Evolutionary conservation across 106 monocot genomes (phyloP).

Genomic region (Dendrobium nobile): DNA sequence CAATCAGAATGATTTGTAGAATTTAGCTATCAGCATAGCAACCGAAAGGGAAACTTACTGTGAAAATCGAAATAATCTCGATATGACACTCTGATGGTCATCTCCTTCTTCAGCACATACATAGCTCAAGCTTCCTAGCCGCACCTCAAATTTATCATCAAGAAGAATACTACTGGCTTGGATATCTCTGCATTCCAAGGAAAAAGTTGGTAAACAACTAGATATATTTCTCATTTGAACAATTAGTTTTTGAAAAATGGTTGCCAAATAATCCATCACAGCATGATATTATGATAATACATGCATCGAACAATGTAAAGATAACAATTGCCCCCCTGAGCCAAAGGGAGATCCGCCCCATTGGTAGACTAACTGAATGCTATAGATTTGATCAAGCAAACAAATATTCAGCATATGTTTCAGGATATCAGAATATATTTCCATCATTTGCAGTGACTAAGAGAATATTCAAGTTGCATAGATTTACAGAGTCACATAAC

Average conservation of each 20-base stretch:
- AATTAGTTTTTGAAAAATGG: neutral
- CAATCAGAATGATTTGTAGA: neutral
- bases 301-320: no score
- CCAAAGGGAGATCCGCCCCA: no score
- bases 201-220: neutral
- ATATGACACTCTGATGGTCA: constrained; percentile 31
- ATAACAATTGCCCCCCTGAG: no score
- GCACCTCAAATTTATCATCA: constrained; percentile 73
- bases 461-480: no score
- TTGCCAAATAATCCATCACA: neutral
- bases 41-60: constrained; percentile 30
- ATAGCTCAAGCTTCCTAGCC: constrained; percentile 59
- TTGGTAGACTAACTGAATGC: no score
- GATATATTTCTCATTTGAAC: neutral
- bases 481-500: no score
- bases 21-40: neutral
- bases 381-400: no score
- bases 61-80: constrained; percentile 34
- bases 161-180: constrained; percentile 71
- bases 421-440: no score
- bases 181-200: constrained; percentile 37
- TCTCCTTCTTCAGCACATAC: constrained; percentile 45
- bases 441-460: no score
- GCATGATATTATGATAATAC: no score
- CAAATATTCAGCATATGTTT: no score